A percentile compares a stretch with the other conserved stretches of the same genome.
Evolutionary conservation across 192 early-diverging fungal species (phyloP).

Genomic region (Backusella parvicylindrica): DNA sequence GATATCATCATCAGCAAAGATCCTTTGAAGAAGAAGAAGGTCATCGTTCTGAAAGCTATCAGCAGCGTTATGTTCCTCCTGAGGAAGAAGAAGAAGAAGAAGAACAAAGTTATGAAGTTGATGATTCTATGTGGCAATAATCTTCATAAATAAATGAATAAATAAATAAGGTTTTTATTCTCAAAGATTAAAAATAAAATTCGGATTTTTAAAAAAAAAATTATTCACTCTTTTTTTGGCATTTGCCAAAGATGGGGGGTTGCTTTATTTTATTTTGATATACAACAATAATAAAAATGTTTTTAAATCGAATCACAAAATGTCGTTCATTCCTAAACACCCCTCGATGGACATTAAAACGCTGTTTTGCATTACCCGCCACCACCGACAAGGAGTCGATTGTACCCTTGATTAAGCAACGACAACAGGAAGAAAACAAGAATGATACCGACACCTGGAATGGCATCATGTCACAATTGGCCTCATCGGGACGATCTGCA

Average conservation of each 20-base stretch:
- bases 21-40: neutral
- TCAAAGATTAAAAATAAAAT: neutral
- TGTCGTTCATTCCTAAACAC: neutral
- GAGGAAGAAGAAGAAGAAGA: neutral
- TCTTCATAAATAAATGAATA: neutral
- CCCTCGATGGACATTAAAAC: neutral
- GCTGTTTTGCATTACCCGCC: neutral
- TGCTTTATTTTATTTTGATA: neutral
- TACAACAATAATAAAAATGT: neutral
- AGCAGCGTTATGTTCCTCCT: neutral
- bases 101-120: neutral
- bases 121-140: neutral
- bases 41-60: neutral
- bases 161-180: no score
- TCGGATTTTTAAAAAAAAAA: neutral
- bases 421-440: neutral
- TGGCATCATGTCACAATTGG: neutral
- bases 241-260: neutral
- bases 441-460: neutral
- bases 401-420: neutral
- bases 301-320: neutral
- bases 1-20: neutral
- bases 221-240: neutral
- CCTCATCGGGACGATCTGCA: neutral
- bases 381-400: neutral